These are phyloP conservation scores for Plenodomus tracheiphilus DNA, from an alignment of 2,329 filamentous ascomycete genomes.

Conservation along the genomic window DNA sequence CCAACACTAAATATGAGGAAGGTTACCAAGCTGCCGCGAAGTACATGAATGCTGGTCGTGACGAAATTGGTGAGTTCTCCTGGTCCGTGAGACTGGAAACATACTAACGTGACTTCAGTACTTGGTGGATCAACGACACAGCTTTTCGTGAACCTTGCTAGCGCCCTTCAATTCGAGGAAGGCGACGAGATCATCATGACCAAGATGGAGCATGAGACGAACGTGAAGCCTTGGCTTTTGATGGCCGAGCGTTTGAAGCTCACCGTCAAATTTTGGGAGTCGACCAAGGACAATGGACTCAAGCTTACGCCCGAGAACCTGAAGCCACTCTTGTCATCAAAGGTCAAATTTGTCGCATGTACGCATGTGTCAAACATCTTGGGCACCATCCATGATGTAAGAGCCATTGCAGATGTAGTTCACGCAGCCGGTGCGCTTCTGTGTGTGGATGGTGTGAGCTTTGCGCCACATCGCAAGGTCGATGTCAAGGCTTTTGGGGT, in stretches of 20 bases:
- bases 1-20: constrained; percentile 61
- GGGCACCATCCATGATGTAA: constrained; percentile 69
- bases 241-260: constrained; percentile 65
- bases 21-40: constrained; percentile 68
- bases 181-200: constrained; percentile 72
- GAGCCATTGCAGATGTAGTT: constrained; percentile 58
- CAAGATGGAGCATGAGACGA: constrained; percentile 75
- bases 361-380: constrained; percentile 77
- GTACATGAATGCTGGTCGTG: constrained; percentile 68
- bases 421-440: constrained; percentile 61
- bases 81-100: neutral
- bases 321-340: constrained; percentile 60
- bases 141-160: constrained; percentile 69
- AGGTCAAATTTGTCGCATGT: constrained; percentile 71
- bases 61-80: constrained; percentile 63
- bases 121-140: constrained; percentile 76
- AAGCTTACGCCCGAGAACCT: constrained; percentile 63
- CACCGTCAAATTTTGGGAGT: constrained; percentile 71
- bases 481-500: constrained; percentile 70
- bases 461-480: constrained; percentile 71
- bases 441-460: constrained; percentile 76
- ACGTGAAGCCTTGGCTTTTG: constrained; percentile 73
- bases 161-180: constrained; percentile 35
- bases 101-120: constrained; percentile 48
- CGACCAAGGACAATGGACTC: constrained; percentile 52